These are phyloP conservation scores for Cladosporium sp. DNA, from an alignment of 2,329 filamentous ascomycete genomes.

Conservation along the genomic window DNA sequence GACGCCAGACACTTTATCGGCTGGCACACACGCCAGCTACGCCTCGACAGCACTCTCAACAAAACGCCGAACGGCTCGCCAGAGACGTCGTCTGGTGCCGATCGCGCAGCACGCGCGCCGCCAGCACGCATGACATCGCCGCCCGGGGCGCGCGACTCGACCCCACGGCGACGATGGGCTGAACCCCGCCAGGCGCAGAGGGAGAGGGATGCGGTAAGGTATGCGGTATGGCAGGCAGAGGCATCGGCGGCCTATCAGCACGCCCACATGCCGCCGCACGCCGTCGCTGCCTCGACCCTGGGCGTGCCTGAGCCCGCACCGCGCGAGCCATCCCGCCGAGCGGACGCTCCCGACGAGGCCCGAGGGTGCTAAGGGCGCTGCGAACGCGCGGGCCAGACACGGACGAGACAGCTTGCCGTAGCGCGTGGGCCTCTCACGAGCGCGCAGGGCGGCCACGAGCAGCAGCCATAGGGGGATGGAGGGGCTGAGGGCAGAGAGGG, in stretches of 20 bases:
- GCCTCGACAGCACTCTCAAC: conserved; percentile 2
- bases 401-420: no score
- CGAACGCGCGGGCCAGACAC: no score
- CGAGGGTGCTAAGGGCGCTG: no score
- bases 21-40: no score
- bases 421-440: conserved; percentile 7
- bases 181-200: conserved; percentile 6
- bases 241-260: conserved; percentile 9
- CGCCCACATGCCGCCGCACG: conserved; percentile 3
- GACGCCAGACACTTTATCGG: conserved; percentile 8
- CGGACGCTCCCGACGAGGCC: background rate
- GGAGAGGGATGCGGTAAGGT: background rate
- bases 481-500: background rate
- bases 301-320: background rate
- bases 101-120: conserved; percentile 7
- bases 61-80: background rate
- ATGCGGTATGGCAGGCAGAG: background rate
- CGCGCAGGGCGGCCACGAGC: conserved; percentile 7
- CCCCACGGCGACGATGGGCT: conserved; percentile 2
- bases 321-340: conserved; percentile 1
- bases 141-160: no score
- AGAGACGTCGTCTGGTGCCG: conserved; percentile 9
- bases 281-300: background rate
- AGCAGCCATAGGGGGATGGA: background rate
- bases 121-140: background rate